Percentiles rank a stretch among this genome's conserved stretches.
phyloP scores from a whole-genome alignment of 2,329 filamentous ascomycete species.

The Fusarium hostae region DNA sequence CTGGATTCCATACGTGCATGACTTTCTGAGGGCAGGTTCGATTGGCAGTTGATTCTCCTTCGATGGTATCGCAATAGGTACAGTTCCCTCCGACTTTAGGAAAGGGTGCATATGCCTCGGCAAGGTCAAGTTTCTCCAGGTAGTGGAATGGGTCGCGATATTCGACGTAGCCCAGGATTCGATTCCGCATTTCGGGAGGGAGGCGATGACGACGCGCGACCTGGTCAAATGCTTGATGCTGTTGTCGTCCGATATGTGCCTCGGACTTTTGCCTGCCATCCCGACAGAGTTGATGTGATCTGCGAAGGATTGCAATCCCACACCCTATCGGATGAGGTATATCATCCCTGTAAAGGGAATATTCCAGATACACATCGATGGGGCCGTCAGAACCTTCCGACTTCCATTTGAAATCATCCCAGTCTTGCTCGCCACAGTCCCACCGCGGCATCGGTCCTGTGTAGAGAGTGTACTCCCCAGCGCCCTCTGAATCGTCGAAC shows the following conservation, averaged over 20 bases:
- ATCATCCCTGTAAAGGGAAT: too few species aligned
- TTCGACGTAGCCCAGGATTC: neutral
- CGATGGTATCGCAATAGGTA: rapidly evolving
- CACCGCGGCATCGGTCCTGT: neutral
- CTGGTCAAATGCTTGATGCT: neutral
- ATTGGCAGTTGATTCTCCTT: neutral
- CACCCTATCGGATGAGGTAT: too few species aligned
- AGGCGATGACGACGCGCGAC: rapidly evolving
- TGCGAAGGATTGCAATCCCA: rapidly evolving
- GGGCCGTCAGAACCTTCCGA: neutral
- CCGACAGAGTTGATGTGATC: neutral
- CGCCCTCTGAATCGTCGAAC: neutral
- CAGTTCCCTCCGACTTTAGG: neutral
- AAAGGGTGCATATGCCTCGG: neutral
- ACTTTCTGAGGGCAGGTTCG: neutral
- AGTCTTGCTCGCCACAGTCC: neutral
- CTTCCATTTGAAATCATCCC: rapidly evolving
- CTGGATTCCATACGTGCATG: neutral
- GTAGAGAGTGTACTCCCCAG: rapidly evolving
- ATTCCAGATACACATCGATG: rapidly evolving
- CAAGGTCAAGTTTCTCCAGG: neutral
- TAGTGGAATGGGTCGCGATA: neutral
- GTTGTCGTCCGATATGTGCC: neutral
- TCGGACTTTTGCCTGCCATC: neutral
- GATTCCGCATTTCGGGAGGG: neutral